Evolutionary conservation across 495 filamentous ascomycete species (phyloP), one percentile per base, ranked within the genome.

Genomic region (Margaritispora aquatica): DNA sequence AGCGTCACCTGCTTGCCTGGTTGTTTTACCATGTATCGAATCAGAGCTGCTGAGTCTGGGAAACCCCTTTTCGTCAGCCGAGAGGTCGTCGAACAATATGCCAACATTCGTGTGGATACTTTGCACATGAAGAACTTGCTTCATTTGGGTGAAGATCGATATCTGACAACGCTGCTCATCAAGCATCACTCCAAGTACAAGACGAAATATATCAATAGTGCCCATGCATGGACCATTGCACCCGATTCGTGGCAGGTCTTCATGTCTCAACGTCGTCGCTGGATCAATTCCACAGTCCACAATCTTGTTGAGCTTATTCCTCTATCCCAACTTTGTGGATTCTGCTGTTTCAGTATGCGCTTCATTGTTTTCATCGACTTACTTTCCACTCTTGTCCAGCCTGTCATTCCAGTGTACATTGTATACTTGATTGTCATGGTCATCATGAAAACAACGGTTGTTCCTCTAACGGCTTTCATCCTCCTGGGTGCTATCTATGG

Each of bases 301-400:
- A 99, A 99, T 71, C 79, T 99, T 62, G 88, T 94, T 63, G 94
- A 99, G 69, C 84, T 99, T 52, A 92, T 97, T 66, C 92, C 92
- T 5, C 74, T 99, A 70, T 83, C 88, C 53, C 88, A 97, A 69
- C 84, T 99, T 27, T 99, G 94, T 74, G 94, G 94, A 71, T 99
- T 99, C 84, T 99, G 94, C 79, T 97, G 95, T 74, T 99, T 99
- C 80, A 92, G 88, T 72, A 99, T 99, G 94, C 84, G 94, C 64
- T 99, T 99, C 75, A 79, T 99, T 60, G 93, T 99, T 63, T 96
- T 99, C 67, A 71, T 97, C 57, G 94, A 99, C 70, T 79, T 99
- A 46, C 77, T 99, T 56, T 90, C 87, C 56, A 99, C 94, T 27
- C 72, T 97, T 58, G 85, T 97, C 51, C 90, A 93, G 69, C 94